Conservation (phyloP, 2,329 filamentous ascomycete species). For the Aspergillus cejpii region DNA sequence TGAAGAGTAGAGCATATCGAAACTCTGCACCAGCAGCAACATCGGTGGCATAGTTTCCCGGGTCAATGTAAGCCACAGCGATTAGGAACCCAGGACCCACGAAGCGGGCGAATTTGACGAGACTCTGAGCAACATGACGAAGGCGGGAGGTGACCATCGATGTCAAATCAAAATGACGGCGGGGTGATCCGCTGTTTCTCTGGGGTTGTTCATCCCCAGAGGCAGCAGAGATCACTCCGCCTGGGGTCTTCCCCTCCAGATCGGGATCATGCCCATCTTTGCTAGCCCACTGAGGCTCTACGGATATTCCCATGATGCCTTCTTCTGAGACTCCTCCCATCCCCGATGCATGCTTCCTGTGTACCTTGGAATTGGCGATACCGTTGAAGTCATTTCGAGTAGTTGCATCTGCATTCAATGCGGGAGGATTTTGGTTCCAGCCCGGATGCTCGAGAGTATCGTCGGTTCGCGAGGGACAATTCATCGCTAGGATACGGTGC, state of each 20-base stretch:
- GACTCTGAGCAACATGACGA: constrained; percentile 21
- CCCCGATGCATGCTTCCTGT: constrained; percentile 36
- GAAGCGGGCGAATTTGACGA: constrained; percentile 41
- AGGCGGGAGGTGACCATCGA: constrained; percentile 12
- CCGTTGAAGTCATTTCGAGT: constrained; percentile 57
- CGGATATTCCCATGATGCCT: constrained; percentile 20
- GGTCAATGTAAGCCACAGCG: constrained; percentile 46
- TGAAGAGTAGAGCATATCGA: constrained; percentile 42
- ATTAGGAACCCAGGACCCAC: constrained; percentile 46
- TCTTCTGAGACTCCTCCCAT: constrained; percentile 17
- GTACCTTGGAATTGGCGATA: constrained; percentile 52
- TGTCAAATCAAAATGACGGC: constrained; percentile 20
- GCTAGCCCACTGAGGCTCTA: constrained; percentile 17
- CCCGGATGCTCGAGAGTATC: constrained; percentile 47
- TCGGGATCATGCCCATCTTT: constrained; percentile 19
- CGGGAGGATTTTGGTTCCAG: constrained; percentile 57
- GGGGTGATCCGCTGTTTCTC: constrained; percentile 29
- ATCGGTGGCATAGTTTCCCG: constrained; percentile 47
- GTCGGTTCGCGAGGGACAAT: constrained; percentile 59
- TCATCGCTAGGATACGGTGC: constrained; percentile 43
- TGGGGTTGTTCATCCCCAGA: constrained; percentile 26
- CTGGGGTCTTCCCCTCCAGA: constrained; percentile 19
- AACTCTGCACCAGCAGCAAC: constrained; percentile 44
- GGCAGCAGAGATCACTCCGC: constrained; percentile 26
- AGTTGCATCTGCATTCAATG: constrained; percentile 54